These are phyloP conservation scores for Coemansia erecta DNA, from an alignment of 192 early-diverging fungal species.

Conservation along the genomic window DNA sequence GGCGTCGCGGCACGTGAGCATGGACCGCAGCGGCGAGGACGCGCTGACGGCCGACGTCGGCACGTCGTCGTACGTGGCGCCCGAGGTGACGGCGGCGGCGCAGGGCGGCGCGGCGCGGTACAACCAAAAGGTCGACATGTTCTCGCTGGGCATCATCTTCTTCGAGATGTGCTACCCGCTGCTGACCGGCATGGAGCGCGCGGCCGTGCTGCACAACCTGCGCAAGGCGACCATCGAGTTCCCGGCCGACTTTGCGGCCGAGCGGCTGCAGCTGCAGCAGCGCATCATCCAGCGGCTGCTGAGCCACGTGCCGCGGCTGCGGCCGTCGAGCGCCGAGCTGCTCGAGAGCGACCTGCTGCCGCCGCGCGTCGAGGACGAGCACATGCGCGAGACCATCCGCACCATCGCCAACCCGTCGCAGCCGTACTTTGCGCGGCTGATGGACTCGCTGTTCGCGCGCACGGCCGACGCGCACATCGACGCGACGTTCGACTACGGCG, in stretches of 20 bases:
- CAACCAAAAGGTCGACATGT: conserved; percentile 83
- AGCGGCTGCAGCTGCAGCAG: conserved; percentile 64
- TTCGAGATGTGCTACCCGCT: conserved; percentile 90
- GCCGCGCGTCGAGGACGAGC: conserved; percentile 83
- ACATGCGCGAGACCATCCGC: conserved; percentile 84
- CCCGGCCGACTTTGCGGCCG: conserved; percentile 59
- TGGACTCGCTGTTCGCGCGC: conserved; percentile 78
- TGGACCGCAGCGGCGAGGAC: conserved; percentile 52
- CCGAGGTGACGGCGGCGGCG: conserved; percentile 52
- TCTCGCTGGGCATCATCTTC: conserved; percentile 89
- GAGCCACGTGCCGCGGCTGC: conserved; percentile 70
- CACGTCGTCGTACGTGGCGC: conserved; percentile 86
- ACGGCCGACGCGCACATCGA: conserved; percentile 80
- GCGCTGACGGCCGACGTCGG: conserved; percentile 81
- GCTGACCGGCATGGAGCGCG: conserved; percentile 84
- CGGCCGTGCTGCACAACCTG: conserved; percentile 62
- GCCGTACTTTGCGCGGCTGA: conserved; percentile 76
- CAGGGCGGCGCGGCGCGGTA: conserved; percentile 50
- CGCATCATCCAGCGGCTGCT: conserved; percentile 72
- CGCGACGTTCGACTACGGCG: conserved; percentile 83
- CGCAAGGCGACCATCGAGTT: conserved; percentile 52
- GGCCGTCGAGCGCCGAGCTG: conserved; percentile 80
- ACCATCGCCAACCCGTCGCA: conserved; percentile 88
- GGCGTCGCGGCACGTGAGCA: conserved; percentile 18
- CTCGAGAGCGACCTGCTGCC: conserved; percentile 79